These are phyloP conservation scores for Kernera saxatilis DNA, from an alignment of 345 rosid species.

Conservation along the genomic window DNA sequence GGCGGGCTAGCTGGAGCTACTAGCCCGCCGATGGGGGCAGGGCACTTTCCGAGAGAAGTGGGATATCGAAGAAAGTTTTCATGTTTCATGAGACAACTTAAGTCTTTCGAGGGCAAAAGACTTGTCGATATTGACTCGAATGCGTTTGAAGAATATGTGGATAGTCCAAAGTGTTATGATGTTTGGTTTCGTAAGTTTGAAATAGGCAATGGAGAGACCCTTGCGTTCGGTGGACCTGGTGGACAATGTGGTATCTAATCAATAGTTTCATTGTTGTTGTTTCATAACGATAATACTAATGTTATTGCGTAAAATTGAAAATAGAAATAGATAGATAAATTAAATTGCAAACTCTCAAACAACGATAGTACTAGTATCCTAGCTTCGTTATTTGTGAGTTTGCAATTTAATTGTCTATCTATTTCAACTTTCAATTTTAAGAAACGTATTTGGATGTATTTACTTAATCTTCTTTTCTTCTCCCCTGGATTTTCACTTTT, in stretches of 20 bases:
- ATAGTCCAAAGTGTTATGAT: conserved; percentile 9
- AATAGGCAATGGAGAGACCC: neutral
- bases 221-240: conserved; percentile 20
- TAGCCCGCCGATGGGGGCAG: conserved; percentile 8
- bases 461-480: neutral
- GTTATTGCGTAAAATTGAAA: too few species aligned
- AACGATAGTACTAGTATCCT: neutral
- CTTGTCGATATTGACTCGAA: neutral
- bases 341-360: too few species aligned
- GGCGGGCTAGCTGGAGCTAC: neutral
- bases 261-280: neutral
- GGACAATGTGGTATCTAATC: neutral
- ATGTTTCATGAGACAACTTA: conserved; percentile 9
- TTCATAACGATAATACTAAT: neutral
- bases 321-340: too few species aligned
- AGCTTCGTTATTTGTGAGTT: neutral
- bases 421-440: neutral
- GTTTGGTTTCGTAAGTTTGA: neutral
- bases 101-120: neutral
- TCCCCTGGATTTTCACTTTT: neutral
- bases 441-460: neutral
- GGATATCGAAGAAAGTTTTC: neutral
- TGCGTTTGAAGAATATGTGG: neutral
- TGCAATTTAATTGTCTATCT: neutral
- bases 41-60: neutral